Conservation (phyloP, 495 filamentous ascomycete genomes). For the Tuber aestivum region DNA sequence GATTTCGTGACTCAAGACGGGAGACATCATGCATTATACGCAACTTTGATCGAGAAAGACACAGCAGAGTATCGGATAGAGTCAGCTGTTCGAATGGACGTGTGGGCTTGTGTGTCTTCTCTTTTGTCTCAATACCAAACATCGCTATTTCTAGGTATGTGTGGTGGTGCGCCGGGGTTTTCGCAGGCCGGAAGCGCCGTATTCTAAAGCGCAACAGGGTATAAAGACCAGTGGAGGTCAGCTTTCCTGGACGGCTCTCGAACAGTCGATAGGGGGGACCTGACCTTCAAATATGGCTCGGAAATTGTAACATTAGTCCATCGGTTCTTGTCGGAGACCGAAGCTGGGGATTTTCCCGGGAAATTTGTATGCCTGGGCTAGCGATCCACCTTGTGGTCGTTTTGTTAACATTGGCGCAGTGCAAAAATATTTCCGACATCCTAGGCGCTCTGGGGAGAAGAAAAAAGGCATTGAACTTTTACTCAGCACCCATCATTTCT, state of each 20-base stretch:
- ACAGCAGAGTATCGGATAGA: neutral
- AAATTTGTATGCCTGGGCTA: conserved; percentile 8
- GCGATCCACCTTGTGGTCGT: neutral
- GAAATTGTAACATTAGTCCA: neutral
- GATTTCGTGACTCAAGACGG: neutral
- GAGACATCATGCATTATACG: neutral
- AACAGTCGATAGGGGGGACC: neutral
- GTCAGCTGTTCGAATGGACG: neutral
- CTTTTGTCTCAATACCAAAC: conserved; percentile 15
- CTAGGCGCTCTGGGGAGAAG: neutral
- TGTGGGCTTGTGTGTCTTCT: neutral
- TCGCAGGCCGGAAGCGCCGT: neutral
- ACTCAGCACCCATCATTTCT: conserved; percentile 6
- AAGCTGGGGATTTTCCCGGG: conserved; percentile 10
- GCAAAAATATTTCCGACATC: conserved; percentile 5
- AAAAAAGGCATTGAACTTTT: neutral
- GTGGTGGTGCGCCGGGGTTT: neutral
- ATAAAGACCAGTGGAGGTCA: neutral
- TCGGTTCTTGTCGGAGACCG: neutral
- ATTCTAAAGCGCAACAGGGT: conserved; percentile 11
- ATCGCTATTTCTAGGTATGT: conserved; percentile 11
- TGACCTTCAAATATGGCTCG: neutral
- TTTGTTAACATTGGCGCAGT: conserved; percentile 2
- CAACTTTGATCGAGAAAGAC: neutral
- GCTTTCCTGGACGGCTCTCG: too few species aligned